These are phyloP conservation scores for Penicillium sp. DNA, from an alignment of 2,329 filamentous ascomycete species.

Conservation along the genomic window DNA sequence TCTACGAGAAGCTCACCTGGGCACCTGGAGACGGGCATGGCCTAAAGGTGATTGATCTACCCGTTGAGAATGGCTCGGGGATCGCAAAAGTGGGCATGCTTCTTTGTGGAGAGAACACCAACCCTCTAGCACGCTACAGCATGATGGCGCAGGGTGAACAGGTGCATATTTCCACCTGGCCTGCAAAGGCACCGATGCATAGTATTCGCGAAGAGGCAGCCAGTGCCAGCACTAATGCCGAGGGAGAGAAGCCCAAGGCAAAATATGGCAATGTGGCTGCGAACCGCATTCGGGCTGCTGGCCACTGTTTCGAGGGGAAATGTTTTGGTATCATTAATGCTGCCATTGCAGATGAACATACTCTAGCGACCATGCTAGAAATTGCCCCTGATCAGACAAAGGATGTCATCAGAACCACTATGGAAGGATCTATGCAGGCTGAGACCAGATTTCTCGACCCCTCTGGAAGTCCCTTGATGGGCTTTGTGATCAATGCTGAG, in stretches of 20 bases:
- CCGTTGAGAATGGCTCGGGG: slow-evolving; percentile 3
- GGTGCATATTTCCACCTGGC: slow-evolving; percentile 58
- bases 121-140: slow-evolving; percentile 55
- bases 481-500: slow-evolving; percentile 37
- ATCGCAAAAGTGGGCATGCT: slow-evolving; percentile 7
- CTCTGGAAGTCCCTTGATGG: slow-evolving; percentile 44
- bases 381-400: too few species aligned
- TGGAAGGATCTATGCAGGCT: slow-evolving; percentile 44
- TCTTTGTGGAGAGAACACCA: slow-evolving; percentile 62
- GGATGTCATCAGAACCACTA: slow-evolving; percentile 12
- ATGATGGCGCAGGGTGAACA: slow-evolving; percentile 59
- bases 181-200: slow-evolving; percentile 56
- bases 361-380: slow-evolving; percentile 29
- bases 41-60: slow-evolving; percentile 48
- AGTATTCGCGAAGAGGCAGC: not conserved
- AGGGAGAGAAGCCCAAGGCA: not conserved
- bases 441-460: slow-evolving; percentile 56
- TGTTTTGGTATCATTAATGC: slow-evolving; percentile 56
- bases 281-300: slow-evolving; percentile 54
- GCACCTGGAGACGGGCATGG: slow-evolving; percentile 54
- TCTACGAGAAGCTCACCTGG: slow-evolving; percentile 60
- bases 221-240: too few species aligned
- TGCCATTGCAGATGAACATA: slow-evolving; percentile 43
- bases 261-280: slow-evolving; percentile 59
- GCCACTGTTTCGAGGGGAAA: slow-evolving; percentile 61